phyloP scores from a whole-genome alignment of 2,329 filamentous ascomycete species.

The Beauveria brongniartii region DNA sequence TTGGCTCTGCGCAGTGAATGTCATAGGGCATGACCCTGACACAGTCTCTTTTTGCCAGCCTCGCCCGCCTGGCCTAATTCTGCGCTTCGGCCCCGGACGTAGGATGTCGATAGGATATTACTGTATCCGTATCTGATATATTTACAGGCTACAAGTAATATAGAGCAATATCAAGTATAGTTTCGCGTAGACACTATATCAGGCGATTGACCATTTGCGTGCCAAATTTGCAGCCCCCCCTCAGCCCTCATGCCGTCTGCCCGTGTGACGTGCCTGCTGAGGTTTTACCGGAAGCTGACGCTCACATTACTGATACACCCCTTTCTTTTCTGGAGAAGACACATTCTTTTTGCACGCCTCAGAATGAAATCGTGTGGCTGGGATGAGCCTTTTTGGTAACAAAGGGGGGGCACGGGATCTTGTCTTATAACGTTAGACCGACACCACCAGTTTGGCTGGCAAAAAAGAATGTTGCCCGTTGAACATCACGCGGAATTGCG shows the following conservation, averaged over 20 bases:
- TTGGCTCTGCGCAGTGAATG: background rate
- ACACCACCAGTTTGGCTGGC: too few relatives aligned
- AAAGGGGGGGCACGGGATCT: background rate
- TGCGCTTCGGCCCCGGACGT: background rate
- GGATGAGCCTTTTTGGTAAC: too few relatives aligned
- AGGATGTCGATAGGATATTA: background rate
- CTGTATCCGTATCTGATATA: background rate
- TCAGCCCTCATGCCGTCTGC: background rate
- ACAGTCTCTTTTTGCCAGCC: background rate
- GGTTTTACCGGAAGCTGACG: too few relatives aligned
- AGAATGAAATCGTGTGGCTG: too few relatives aligned
- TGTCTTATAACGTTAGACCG: background rate
- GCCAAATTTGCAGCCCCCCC: background rate
- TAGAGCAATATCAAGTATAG: too few relatives aligned
- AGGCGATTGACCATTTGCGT: background rate
- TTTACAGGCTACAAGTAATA: background rate
- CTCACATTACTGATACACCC: too few relatives aligned
- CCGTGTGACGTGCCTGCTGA: background rate
- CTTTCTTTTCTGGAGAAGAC: background rate
- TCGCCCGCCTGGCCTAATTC: background rate
- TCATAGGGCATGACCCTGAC: background rate
- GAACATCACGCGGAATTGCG: background rate
- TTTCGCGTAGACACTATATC: background rate
- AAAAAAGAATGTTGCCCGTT: background rate
- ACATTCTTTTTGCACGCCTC: background rate